phyloP scores from a whole-genome alignment of 306 rosid genomes.

The Lagenaria siceraria region DNA sequence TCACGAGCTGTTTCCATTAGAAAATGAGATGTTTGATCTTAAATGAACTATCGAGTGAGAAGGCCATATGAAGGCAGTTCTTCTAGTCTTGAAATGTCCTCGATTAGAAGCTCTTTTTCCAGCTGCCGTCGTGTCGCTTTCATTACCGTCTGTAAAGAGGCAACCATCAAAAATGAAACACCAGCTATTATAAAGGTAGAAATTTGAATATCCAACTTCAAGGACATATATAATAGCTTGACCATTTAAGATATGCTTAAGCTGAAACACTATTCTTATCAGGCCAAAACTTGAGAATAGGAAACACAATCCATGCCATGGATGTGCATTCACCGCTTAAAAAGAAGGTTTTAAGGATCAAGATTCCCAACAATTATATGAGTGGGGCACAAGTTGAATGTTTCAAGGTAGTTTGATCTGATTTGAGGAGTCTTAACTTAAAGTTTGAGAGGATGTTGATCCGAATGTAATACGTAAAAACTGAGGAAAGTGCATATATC shows the following conservation, averaged over 20 bases:
- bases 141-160: slow-evolving; percentile 71
- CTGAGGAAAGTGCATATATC: background rate
- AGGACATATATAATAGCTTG: background rate
- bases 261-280: background rate
- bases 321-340: background rate
- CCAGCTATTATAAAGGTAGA: background rate
- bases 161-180: background rate
- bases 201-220: background rate
- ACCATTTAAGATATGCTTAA: background rate
- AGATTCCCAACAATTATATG: background rate
- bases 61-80: slow-evolving; percentile 81
- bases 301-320: background rate
- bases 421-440: background rate
- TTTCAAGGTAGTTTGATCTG: background rate
- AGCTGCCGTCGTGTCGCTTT: slow-evolving; percentile 84
- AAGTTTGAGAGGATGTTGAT: background rate
- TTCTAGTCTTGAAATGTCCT: slow-evolving; percentile 62
- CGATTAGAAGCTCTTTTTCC: slow-evolving; percentile 85
- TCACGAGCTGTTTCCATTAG: background rate
- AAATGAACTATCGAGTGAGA: slow-evolving; percentile 40
- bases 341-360: background rate
- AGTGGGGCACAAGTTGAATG: background rate
- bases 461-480: background rate
- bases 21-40: slow-evolving; percentile 1
- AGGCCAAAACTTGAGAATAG: background rate